A percentile compares a stretch with the other conserved stretches of the same genome.
Evolutionary conservation across 371 early-diverging fungal genomes (phyloP).

Genomic region (Fennellomyces sp.): DNA sequence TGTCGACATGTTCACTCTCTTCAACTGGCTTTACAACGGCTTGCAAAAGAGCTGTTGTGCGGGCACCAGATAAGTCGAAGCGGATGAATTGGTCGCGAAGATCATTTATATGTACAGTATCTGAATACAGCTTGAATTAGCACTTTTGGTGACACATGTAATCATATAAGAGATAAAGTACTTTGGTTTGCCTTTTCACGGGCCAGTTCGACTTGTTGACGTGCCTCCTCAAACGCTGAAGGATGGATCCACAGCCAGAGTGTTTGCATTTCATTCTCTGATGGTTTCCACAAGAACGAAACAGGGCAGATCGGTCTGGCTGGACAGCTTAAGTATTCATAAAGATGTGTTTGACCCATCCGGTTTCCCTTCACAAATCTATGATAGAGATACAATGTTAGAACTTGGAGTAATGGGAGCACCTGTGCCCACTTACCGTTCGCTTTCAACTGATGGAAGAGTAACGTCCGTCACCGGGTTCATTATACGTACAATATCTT

Average conservation of each 20-base stretch:
- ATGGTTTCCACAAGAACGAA: conserved; percentile 71
- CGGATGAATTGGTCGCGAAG: conserved; percentile 51
- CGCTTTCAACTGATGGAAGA: conserved; percentile 60
- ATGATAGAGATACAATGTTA: not conserved
- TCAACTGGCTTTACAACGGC: conserved; percentile 49
- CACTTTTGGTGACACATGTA: not conserved
- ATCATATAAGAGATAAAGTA: not conserved
- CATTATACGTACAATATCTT: conserved; percentile 53
- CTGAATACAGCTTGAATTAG: not conserved
- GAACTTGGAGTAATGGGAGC: not conserved
- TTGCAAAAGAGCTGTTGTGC: conserved; percentile 71
- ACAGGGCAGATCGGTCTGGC: conserved; percentile 60
- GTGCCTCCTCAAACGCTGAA: conserved; percentile 48
- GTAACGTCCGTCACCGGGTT: conserved; percentile 65
- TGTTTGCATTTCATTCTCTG: not conserved
- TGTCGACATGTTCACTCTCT: not conserved
- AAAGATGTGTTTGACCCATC: conserved; percentile 58
- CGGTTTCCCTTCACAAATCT: conserved; percentile 68
- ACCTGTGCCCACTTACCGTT: conserved; percentile 40
- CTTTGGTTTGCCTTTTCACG: not conserved
- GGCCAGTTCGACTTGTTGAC: conserved; percentile 1
- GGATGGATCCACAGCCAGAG: conserved; percentile 78
- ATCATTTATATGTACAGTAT: conserved; percentile 27
- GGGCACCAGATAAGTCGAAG: conserved; percentile 83
- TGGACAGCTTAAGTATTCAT: conserved; percentile 60